phyloP scores from a whole-genome alignment of 2,329 filamentous ascomycete genomes.

The Stemphylium lycopersici region DNA sequence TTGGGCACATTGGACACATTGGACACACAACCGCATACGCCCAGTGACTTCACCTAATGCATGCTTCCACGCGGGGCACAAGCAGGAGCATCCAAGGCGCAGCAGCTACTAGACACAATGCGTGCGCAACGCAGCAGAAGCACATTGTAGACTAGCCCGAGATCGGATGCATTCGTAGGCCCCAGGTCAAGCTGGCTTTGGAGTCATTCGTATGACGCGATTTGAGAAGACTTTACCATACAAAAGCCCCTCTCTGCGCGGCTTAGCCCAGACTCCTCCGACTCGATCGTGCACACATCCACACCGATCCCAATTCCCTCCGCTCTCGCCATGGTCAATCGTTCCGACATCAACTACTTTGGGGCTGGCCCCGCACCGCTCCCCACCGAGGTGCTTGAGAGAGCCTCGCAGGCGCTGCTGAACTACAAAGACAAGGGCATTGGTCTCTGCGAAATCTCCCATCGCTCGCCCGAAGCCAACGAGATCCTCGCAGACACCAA shows the following conservation, averaged over 20 bases:
- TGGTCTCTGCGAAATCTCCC: slow-evolving; percentile 87
- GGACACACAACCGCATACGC: slow-evolving; percentile 18
- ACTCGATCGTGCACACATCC: neutral
- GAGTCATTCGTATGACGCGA: slow-evolving; percentile 42
- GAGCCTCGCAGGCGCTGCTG: slow-evolving; percentile 75
- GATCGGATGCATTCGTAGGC: slow-evolving; percentile 24
- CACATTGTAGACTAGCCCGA: slow-evolving; percentile 23
- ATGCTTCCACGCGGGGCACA: slow-evolving; percentile 16
- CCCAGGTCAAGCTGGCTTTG: slow-evolving; percentile 12
- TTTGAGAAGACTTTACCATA: slow-evolving; percentile 22
- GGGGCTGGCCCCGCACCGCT: slow-evolving; percentile 89
- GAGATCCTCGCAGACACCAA: slow-evolving; percentile 82
- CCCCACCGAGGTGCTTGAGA: slow-evolving; percentile 79
- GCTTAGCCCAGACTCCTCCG: slow-evolving; percentile 5
- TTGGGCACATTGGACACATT: too few relatives aligned
- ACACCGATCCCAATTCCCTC: slow-evolving; percentile 2
- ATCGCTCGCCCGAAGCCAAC: slow-evolving; percentile 79
- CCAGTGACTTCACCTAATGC: slow-evolving; percentile 32
- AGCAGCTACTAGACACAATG: slow-evolving; percentile 2
- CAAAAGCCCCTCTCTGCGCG: slow-evolving; percentile 11
- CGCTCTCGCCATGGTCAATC: slow-evolving; percentile 65
- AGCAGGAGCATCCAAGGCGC: slow-evolving; percentile 3
- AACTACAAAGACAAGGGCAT: slow-evolving; percentile 83
- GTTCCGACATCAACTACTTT: slow-evolving; percentile 82
- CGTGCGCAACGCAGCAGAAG: neutral